phyloP scores from a whole-genome alignment of 208 protist species.

The Trypanosoma theileri region DNA sequence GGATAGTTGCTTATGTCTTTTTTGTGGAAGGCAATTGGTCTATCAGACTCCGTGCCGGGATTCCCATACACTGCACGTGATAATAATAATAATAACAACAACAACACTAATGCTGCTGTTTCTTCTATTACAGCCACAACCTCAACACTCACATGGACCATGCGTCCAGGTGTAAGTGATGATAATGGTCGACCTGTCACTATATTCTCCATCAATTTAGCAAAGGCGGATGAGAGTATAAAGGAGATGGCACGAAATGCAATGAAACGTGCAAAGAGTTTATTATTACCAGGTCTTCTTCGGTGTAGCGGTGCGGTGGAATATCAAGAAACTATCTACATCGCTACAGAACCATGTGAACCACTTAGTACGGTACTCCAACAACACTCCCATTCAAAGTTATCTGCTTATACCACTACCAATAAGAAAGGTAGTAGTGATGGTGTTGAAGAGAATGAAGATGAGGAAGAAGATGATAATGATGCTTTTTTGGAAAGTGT shows the following conservation, averaged over 20 bases:
- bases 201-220: constrained; percentile 55
- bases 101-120: background rate
- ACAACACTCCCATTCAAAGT: background rate
- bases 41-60: constrained; percentile 60
- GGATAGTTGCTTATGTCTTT: constrained; percentile 48
- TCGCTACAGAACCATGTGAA: constrained; percentile 77
- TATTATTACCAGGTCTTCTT: constrained; percentile 75
- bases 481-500: constrained; percentile 38
- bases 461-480: constrained; percentile 23
- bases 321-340: constrained; percentile 73
- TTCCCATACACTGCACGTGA: constrained; percentile 62
- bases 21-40: constrained; percentile 69
- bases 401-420: background rate
- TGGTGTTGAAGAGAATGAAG: constrained; percentile 20
- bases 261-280: constrained; percentile 70
- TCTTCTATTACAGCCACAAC: background rate
- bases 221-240: constrained; percentile 6
- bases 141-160: constrained; percentile 47
- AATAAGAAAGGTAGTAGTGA: background rate
- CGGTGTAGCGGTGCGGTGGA: constrained; percentile 69
- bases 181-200: constrained; percentile 50
- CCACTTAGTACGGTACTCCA: constrained; percentile 47
- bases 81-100: background rate
- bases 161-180: constrained; percentile 40
- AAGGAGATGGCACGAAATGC: constrained; percentile 57